Evolutionary conservation across 306 rosid species (phyloP), one percentile per base, ranked within the genome.

Genomic region (Oemleria cerasiformis): DNA sequence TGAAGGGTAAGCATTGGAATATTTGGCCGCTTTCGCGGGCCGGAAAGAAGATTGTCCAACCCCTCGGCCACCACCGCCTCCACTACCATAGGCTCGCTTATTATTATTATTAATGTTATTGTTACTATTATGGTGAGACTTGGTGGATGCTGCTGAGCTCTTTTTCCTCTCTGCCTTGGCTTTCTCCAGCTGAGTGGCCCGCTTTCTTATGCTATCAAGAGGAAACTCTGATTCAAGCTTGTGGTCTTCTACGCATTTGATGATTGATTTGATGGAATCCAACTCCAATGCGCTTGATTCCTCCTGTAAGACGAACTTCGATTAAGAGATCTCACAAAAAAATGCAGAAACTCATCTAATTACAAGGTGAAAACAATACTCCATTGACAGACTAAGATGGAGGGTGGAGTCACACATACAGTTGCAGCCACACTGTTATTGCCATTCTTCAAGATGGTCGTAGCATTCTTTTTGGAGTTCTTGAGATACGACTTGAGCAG

Each of bases 241-340:
- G 89, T 83, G 89, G 84, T 91, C 97, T 79, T 91, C 97, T 60
- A 88, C 90, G 58, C 97, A 91, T 85, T 80, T 91, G 78, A 91
- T 83, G 40, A 84, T 72, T 71, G 91, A 84, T 85, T 64, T 88
- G 12, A 86, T 73, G 54, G 88, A 86, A 79, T 82, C 81, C 75
- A 88, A 77, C 79, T 91, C 97, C 68, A 73, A 53, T 70, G 83
- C 82, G 79, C 51, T 85, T 0, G 92, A 82, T 58, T 86, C 90
- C 57, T 91, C 95, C 97, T 91, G 84, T 44, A 82, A 75, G 68
- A 76, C 54, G 30, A 73, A 74, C 55, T 47, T 62, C 36, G 13
- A 55, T 75, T 78, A 74, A 70, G 51, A 65, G 72, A 71, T 42
- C 20, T 38, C 43, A 68, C 49, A 40, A 55, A 23, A 13, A 5